Evolutionary conservation across 352 stramenopile species (phyloP).

Genomic region (Phytophthora pisi): DNA sequence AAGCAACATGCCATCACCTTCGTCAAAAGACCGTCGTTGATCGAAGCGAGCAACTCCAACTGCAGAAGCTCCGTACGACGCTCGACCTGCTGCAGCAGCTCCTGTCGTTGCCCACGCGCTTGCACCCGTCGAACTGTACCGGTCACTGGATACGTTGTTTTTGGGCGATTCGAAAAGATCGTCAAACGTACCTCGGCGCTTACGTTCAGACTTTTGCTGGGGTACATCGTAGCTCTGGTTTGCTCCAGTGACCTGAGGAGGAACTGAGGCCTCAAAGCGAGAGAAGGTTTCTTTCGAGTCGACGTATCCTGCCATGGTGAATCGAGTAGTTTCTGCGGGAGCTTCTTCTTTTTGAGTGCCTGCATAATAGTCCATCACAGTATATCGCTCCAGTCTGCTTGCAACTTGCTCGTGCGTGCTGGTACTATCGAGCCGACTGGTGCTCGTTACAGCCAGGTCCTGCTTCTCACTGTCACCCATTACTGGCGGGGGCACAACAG

Average conservation of each 20-base stretch:
- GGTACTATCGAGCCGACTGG: background rate
- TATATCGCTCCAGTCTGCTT: constrained; percentile 28
- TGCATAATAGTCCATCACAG: constrained; percentile 31
- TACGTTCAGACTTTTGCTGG: constrained; percentile 25
- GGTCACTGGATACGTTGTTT: constrained; percentile 10
- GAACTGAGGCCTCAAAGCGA: constrained; percentile 11
- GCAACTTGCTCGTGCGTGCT: constrained; percentile 6
- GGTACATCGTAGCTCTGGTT: constrained; percentile 11
- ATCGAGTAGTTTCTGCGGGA: constrained; percentile 29
- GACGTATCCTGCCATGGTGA: constrained; percentile 41
- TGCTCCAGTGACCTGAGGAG: background rate
- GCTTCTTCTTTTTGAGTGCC: constrained; percentile 3
- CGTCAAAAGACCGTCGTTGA: constrained; percentile 32
- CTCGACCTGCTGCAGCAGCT: constrained; percentile 1
- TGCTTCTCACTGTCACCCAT: constrained; percentile 8
- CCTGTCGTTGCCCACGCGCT: constrained; percentile 18
- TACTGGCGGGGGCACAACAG: constrained; percentile 2
- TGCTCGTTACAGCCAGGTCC: background rate
- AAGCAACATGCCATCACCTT: constrained; percentile 31
- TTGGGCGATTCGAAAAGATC: constrained; percentile 76
- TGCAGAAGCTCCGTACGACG: constrained; percentile 10
- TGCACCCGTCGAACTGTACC: constrained; percentile 13
- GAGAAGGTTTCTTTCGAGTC: constrained; percentile 6
- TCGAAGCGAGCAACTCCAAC: constrained; percentile 70
- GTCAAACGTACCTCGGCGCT: constrained; percentile 75